Evolutionary conservation across 2,329 filamentous ascomycete species (phyloP).

Genomic region (Rhytidhysteron rufulum): DNA sequence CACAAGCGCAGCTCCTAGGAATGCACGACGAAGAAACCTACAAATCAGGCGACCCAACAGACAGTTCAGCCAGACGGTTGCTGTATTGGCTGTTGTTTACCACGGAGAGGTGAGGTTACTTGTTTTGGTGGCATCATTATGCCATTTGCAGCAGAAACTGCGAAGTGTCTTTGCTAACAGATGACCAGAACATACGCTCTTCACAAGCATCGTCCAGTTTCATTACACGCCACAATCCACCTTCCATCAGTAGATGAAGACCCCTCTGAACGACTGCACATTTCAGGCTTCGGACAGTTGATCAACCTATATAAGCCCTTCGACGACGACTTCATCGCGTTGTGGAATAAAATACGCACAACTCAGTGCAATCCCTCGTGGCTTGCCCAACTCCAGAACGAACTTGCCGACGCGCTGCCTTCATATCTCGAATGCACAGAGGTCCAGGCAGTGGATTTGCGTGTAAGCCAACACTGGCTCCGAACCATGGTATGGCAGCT

Average conservation of each 20-base stretch:
- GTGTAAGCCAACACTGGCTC: constrained; percentile 69
- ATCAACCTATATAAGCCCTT: constrained; percentile 60
- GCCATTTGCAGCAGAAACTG: neutral
- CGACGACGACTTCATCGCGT: constrained; percentile 59
- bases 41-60: constrained; percentile 45
- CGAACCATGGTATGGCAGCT: constrained; percentile 70
- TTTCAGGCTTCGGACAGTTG: constrained; percentile 58
- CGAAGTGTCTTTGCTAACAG: constrained; percentile 7
- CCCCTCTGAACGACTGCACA: constrained; percentile 52
- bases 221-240: constrained; percentile 57
- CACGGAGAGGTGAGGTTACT: constrained; percentile 50
- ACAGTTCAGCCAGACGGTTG: constrained; percentile 52
- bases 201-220: constrained; percentile 60
- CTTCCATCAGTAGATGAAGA: constrained; percentile 49
- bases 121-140: constrained; percentile 1
- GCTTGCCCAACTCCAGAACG: constrained; percentile 47
- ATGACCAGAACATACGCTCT: constrained; percentile 58
- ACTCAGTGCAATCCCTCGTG: constrained; percentile 44
- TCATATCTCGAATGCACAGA: constrained; percentile 57
- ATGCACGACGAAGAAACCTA: constrained; percentile 59
- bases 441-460: constrained; percentile 65
- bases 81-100: constrained; percentile 63
- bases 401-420: constrained; percentile 52
- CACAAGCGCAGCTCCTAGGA: constrained; percentile 55
- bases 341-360: constrained; percentile 58